A percentile compares a stretch with the other conserved stretches of the same genome.
Conservation (phyloP, 192 early-diverging fungal species). For the Chytriomyces confervae region DNA sequence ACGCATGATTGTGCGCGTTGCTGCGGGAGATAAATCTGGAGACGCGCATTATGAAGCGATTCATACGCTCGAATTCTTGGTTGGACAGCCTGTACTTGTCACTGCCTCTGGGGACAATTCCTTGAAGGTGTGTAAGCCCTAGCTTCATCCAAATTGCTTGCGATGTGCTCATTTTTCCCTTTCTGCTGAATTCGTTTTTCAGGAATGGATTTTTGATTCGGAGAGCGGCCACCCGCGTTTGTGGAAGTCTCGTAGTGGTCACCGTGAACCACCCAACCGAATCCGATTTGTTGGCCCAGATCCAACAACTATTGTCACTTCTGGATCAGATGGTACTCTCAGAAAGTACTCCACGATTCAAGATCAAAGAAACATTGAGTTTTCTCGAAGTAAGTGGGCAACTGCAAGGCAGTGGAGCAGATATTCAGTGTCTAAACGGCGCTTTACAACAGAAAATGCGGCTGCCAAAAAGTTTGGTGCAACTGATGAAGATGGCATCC, state of each 20-base stretch:
- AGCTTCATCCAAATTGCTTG: not conserved
- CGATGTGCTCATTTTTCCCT: not conserved
- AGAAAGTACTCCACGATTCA: slow-evolving; percentile 83
- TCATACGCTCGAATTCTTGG: slow-evolving; percentile 78
- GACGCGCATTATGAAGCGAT: slow-evolving; percentile 85
- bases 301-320: slow-evolving; percentile 76
- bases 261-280: slow-evolving; percentile 81
- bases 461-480: slow-evolving; percentile 65
- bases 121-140: slow-evolving; percentile 66
- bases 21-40: slow-evolving; percentile 40
- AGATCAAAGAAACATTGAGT: slow-evolving; percentile 81
- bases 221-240: slow-evolving; percentile 79
- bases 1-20: slow-evolving; percentile 64
- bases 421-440: not conserved
- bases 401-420: not conserved
- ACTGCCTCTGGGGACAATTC: slow-evolving; percentile 90
- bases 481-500: slow-evolving; percentile 69
- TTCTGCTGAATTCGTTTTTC: not conserved
- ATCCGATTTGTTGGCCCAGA: slow-evolving; percentile 80
- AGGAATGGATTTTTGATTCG: slow-evolving; percentile 95
- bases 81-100: slow-evolving; percentile 83
- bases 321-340: slow-evolving; percentile 83
- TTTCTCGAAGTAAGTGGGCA: slow-evolving; percentile 68
- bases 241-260: slow-evolving; percentile 84
- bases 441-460: slow-evolving; percentile 39